Evolutionary conservation across 345 rosid genomes (phyloP).

Genomic region (Linum tenue): DNA sequence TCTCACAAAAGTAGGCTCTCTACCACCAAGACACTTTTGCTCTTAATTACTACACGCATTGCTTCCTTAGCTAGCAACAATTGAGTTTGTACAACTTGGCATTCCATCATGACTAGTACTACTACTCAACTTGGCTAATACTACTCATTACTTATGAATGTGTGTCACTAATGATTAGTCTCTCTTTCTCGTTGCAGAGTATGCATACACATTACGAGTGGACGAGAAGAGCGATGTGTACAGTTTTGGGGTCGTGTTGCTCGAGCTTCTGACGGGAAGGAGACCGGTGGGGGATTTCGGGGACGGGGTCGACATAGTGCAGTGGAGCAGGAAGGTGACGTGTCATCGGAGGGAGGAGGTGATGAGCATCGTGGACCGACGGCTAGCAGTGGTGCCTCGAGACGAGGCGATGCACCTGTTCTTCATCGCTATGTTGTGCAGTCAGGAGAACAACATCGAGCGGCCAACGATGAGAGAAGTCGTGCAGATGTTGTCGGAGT

Average conservation of each 20-base stretch:
- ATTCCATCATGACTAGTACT: too few species aligned
- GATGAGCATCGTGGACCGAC: constrained; percentile 45
- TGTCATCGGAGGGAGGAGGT: constrained; percentile 54
- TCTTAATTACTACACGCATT: background rate
- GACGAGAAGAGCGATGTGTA: constrained; percentile 94
- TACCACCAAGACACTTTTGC: background rate
- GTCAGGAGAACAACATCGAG: constrained; percentile 83
- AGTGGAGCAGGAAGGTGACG: constrained; percentile 61
- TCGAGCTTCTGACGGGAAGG: constrained; percentile 68
- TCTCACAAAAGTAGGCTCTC: too few species aligned
- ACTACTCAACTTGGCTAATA: constrained; percentile 2
- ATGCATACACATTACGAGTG: constrained; percentile 73
- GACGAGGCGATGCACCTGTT: constrained; percentile 71
- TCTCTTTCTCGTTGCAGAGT: constrained; percentile 32
- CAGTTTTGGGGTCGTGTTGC: constrained; percentile 76
- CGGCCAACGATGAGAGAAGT: constrained; percentile 95
- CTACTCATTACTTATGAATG: background rate
- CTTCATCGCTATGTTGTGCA: constrained; percentile 78
- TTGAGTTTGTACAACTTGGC: too few species aligned
- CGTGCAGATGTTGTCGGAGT: constrained; percentile 69
- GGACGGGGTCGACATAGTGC: constrained; percentile 88
- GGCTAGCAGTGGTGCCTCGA: constrained; percentile 42
- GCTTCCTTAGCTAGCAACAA: background rate
- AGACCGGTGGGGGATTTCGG: constrained; percentile 79
- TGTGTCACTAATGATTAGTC: background rate